These are phyloP conservation scores for Beauveria pseudobassiana DNA, from an alignment of 2,329 filamentous ascomycete species.

Conservation along the genomic window DNA sequence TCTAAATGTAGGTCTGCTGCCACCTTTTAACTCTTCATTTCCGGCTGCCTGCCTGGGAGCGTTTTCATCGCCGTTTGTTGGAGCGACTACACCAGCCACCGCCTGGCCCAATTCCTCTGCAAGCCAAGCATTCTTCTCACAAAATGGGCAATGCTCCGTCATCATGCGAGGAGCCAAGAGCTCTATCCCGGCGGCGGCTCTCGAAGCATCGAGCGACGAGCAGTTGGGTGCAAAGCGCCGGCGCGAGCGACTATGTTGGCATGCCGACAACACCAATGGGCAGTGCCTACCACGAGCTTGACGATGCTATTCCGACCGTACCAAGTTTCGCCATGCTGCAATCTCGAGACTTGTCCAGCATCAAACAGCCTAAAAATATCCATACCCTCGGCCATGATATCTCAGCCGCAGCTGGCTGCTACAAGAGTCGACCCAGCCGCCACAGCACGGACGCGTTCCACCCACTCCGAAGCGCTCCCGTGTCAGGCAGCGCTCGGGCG, in stretches of 20 bases:
- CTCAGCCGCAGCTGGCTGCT: not conserved
- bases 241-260: slow-evolving; percentile 12
- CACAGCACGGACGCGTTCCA: slow-evolving; percentile 6
- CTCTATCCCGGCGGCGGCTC: slow-evolving; percentile 36
- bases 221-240: slow-evolving; percentile 31
- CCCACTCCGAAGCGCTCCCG: slow-evolving; percentile 3
- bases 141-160: slow-evolving; percentile 46
- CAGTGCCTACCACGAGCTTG: slow-evolving; percentile 15
- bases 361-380: not conserved
- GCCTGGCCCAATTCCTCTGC: not conserved
- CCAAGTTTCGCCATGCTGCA: not conserved
- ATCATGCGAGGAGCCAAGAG: slow-evolving; percentile 30
- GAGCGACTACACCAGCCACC: not conserved
- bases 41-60: not conserved
- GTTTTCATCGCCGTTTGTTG: not conserved
- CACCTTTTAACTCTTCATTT: not conserved
- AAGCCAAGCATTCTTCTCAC: not conserved
- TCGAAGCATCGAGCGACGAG: slow-evolving; percentile 41
- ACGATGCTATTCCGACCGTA: slow-evolving; percentile 1
- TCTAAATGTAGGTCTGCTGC: not conserved
- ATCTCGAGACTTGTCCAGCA: not conserved
- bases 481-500: slow-evolving; percentile 8
- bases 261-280: slow-evolving; percentile 12
- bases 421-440: slow-evolving; percentile 3
- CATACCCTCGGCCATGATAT: not conserved